Base-by-base conservation (phyloP, 257 asterid species). In the Vinca minor region DNA sequence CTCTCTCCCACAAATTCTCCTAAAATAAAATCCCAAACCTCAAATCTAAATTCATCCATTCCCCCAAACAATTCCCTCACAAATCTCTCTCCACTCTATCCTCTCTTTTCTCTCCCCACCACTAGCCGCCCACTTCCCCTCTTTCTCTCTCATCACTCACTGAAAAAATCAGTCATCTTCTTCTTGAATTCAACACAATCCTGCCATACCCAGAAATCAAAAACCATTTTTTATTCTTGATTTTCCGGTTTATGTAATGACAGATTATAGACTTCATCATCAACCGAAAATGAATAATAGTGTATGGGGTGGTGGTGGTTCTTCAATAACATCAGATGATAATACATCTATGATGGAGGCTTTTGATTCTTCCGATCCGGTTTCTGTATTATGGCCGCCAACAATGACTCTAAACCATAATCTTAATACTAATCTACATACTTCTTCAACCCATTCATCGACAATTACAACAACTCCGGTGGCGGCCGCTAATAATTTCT, bases 301-400 rank as follows among this genome's bases (percentile, higher is more conserved):
- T n/a, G 21, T 75, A 3, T 83, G 90, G 88, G 70, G 71, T 1
- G 42, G 66, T 70, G 1, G 25, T 34, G 5, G 18, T 34, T 34
- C 69, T 3, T 11, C 36, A 2, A 23, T 69, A 4, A 28, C 76
- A 32, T 60, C 71, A 31, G 85, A 75, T 18, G 79, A 69, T 48
- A 83, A 76, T 53, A 65, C 73, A 9, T 78, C 86, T 5, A 73
- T 80, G 82, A 78, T 77, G 80, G 96, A 87, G 39, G 73, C 71
- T 2, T 81, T 87, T 83, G 64, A 74, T 88, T 77, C 86, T 12
- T 74, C 89, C 4, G 94, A 83, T 77, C 82, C 77, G n/a, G 26
- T 74, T 1, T 73, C 88, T 1, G n/a, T n/a, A n/a, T 69, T 83
- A 63, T 88, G 96, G 94, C 81, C 87, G 25, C 73, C 74, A 3